Conservation (phyloP, 2,329 filamentous ascomycete species). For the Penicillium sclerotiorum region DNA sequence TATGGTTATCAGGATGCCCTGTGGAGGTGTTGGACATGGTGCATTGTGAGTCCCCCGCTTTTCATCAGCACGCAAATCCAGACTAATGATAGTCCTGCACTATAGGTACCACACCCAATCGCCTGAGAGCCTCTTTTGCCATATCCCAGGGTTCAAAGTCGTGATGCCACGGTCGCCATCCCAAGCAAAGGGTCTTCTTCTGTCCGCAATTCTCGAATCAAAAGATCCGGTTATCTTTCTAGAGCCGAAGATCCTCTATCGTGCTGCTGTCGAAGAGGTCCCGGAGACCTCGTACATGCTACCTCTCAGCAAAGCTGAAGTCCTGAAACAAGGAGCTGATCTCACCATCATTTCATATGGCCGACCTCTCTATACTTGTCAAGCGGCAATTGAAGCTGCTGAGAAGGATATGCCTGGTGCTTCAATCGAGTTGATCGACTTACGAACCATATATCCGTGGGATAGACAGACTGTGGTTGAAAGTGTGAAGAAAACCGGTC, state of each 20-base stretch:
- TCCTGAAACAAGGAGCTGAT: slow-evolving; percentile 77
- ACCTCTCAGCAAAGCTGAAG: slow-evolving; percentile 81
- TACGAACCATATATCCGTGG: slow-evolving; percentile 90
- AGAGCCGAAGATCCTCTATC: slow-evolving; percentile 92
- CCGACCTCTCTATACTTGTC: slow-evolving; percentile 83
- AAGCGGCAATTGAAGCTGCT: slow-evolving; percentile 72
- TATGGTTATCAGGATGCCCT: slow-evolving; percentile 86
- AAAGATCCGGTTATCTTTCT: slow-evolving; percentile 90
- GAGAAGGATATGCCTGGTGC: slow-evolving; percentile 72
- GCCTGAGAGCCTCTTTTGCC: slow-evolving; percentile 84
- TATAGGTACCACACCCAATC: slow-evolving; percentile 80
- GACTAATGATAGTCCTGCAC: no score
- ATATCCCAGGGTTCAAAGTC: slow-evolving; percentile 81
- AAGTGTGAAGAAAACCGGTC: slow-evolving; percentile 84
- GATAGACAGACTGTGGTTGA: slow-evolving; percentile 77
- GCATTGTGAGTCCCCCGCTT: no score
- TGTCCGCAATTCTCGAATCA: slow-evolving; percentile 71
- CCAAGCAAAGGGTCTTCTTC: slow-evolving; percentile 84
- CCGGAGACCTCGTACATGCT: slow-evolving; percentile 79
- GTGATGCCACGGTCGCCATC: slow-evolving; percentile 82
- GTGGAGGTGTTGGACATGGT: slow-evolving; percentile 85
- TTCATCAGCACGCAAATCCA: no score
- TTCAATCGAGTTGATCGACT: slow-evolving; percentile 80
- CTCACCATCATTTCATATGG: slow-evolving; percentile 87
- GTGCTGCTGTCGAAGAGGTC: slow-evolving; percentile 88